Conservation (phyloP, 1,284 basidiomycete species). For the Moesziomyces sp. region DNA sequence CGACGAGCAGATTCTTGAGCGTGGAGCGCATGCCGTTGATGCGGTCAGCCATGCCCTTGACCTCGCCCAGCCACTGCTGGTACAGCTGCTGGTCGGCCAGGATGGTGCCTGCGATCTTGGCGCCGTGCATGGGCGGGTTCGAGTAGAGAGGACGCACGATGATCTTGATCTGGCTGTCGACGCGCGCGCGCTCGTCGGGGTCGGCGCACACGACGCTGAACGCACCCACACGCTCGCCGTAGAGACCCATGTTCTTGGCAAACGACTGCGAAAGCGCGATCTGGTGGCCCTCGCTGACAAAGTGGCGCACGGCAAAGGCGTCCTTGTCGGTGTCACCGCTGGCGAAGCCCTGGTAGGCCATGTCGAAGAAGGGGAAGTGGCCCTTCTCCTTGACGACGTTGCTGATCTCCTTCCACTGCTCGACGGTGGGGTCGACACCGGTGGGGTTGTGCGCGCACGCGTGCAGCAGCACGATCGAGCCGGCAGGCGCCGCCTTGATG, state of each 20-base stretch:
- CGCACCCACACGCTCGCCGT: constrained; percentile 68
- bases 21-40: constrained; percentile 68
- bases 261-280: constrained; percentile 63
- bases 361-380: constrained; percentile 93
- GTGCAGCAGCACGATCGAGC: constrained; percentile 71
- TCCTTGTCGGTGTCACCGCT: constrained; percentile 64
- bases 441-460: constrained; percentile 72
- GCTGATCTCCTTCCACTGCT: constrained; percentile 67
- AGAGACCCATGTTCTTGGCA: constrained; percentile 69
- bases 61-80: constrained; percentile 69
- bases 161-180: constrained; percentile 77
- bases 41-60: constrained; percentile 68
- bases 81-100: constrained; percentile 68
- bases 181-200: constrained; percentile 63
- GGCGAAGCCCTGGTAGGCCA: constrained; percentile 77
- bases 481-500: constrained; percentile 69
- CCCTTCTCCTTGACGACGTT: constrained; percentile 74
- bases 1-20: constrained; percentile 63
- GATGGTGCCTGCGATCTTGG: constrained; percentile 70
- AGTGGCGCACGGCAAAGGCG: constrained; percentile 68
- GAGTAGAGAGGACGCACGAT: constrained; percentile 98
- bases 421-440: constrained; percentile 68
- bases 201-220: constrained; percentile 61
- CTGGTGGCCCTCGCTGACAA: constrained; percentile 68
- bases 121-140: constrained; percentile 88